Evolutionary conservation across 1,139 yeast genomes (phyloP).

Genomic region (Yamadazyma pseudoaaseri): DNA sequence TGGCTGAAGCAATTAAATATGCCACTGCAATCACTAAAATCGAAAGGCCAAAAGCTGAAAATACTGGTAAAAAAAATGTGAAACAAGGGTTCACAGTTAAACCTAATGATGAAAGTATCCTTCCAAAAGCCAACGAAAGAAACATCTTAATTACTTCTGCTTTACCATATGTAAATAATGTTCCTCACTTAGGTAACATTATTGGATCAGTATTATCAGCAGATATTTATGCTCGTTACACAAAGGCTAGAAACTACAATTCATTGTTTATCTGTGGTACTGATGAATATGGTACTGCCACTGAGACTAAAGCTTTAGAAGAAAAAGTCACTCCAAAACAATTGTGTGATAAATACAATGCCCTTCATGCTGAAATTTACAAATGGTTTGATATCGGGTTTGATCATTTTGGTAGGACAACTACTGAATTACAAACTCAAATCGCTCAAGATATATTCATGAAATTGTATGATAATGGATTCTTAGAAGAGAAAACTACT

Average conservation of each 20-base stretch:
- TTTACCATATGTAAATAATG: slow-evolving; percentile 95
- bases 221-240: slow-evolving; percentile 89
- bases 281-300: slow-evolving; percentile 99
- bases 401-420: slow-evolving; percentile 94
- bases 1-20: slow-evolving; percentile 35
- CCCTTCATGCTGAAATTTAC: slow-evolving; percentile 83
- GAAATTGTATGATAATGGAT: slow-evolving; percentile 71
- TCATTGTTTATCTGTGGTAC: slow-evolving; percentile 91
- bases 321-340: slow-evolving; percentile 86
- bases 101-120: slow-evolving; percentile 29
- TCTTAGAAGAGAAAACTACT: slow-evolving; percentile 80
- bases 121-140: slow-evolving; percentile 68
- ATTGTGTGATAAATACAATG: slow-evolving; percentile 86
- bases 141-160: slow-evolving; percentile 93
- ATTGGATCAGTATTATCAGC: slow-evolving; percentile 94
- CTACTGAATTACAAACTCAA: slow-evolving; percentile 87
- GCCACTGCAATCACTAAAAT: slow-evolving; percentile 43
- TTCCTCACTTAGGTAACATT: slow-evolving; percentile 96
- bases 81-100: slow-evolving; percentile 40
- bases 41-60: slow-evolving; percentile 45
- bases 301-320: slow-evolving; percentile 96
- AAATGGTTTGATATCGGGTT: slow-evolving; percentile 97
- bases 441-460: slow-evolving; percentile 92
- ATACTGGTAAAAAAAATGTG: slow-evolving; percentile 58
- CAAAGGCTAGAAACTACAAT: slow-evolving; percentile 86